Percentiles rank a stretch among this genome's conserved stretches.
Conservation (phyloP, 805 yeast species). For the Wickerhamiella nectarea region DNA sequence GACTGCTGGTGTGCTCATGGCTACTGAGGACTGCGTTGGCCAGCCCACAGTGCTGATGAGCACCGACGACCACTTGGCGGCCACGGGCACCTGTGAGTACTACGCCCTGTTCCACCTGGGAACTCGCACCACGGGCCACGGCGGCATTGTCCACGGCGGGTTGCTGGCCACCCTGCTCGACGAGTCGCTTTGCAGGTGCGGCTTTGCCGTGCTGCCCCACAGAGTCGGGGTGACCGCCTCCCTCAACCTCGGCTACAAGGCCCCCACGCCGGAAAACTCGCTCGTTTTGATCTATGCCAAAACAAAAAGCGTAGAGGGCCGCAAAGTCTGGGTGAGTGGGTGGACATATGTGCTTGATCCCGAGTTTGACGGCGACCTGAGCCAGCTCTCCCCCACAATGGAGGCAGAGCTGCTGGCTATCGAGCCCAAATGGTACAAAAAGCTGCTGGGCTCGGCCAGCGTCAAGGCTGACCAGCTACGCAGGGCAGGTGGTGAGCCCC, state of each 20-base stretch:
- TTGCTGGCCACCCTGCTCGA: constrained; percentile 70
- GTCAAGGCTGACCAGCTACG: constrained; percentile 1
- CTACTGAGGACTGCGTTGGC: constrained; percentile 10
- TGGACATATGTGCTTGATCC: constrained; percentile 35
- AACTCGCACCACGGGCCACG: constrained; percentile 44
- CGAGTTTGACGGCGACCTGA: constrained; percentile 13
- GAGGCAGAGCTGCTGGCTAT: constrained; percentile 26
- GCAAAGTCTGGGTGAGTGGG: constrained; percentile 74
- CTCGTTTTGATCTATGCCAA: constrained; percentile 55
- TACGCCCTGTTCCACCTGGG: constrained; percentile 65
- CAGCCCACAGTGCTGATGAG: constrained; percentile 12
- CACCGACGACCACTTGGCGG: constrained; percentile 14
- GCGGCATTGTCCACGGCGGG: constrained; percentile 78
- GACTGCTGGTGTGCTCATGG: constrained; percentile 13
- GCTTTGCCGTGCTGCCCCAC: constrained; percentile 68
- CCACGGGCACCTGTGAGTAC: constrained; percentile 28
- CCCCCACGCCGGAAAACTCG: constrained; percentile 46
- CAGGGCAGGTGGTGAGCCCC: background rate
- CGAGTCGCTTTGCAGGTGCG: constrained; percentile 75
- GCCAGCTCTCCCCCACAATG: constrained; percentile 17
- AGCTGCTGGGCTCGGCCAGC: constrained; percentile 16
- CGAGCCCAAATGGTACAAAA: constrained; percentile 29
- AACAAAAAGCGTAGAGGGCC: constrained; percentile 53
- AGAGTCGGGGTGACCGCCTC: constrained; percentile 82
- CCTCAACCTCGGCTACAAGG: constrained; percentile 45